Base-by-base conservation (phyloP, 345 rosid genomes). In the Salix koriyanagi region DNA sequence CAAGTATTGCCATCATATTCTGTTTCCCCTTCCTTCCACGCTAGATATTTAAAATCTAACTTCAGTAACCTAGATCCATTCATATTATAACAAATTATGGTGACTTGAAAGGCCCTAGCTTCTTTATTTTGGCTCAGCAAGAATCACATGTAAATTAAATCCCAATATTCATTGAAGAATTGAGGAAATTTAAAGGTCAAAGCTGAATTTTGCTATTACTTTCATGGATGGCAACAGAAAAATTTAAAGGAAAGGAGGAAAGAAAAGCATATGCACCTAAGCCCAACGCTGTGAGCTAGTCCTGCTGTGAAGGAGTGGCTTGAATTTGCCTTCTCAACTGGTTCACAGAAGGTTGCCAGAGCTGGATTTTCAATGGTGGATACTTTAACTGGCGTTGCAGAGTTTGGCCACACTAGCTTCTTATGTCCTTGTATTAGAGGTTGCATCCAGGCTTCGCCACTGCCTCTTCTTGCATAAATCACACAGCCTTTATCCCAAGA, bases 231-330 rank as follows among this genome's bases (percentile, higher is more conserved):
- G 48, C 48, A 68, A 9, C 8, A 68, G 18, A 16, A 36, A 10
- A 3, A 60, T 5, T 18, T 36, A 36, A 13, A 16, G 12, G 39
- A 4, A 37, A 76, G 56, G 42, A 34, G n/a, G 36, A 69, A 67
- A 1, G 8, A 70, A 69, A 74, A 77, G 25, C 5, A 39, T 54
- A 72, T 23, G 58, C 62, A 88, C 91, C 89, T 83, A 46, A 86
- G 84, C 32, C 91, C 89, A 46, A 88, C 80, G 15, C 85, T 88
- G 80, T 88, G 88, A 80, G 91, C 89, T 65, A 88, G 81, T 78
- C 89, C 91, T 41, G 91, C 88, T n/a, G 91, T 69, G 83, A 88
- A 88, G 46, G 89, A 86, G 76, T 88, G 91, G 81, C 85, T 81
- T 58, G 88, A 88, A 81, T 86, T 86, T 37, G 85, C 82, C 79